Base-by-base conservation (phyloP, 176 grass and related monocot species). In the Aechmea fasciata region DNA sequence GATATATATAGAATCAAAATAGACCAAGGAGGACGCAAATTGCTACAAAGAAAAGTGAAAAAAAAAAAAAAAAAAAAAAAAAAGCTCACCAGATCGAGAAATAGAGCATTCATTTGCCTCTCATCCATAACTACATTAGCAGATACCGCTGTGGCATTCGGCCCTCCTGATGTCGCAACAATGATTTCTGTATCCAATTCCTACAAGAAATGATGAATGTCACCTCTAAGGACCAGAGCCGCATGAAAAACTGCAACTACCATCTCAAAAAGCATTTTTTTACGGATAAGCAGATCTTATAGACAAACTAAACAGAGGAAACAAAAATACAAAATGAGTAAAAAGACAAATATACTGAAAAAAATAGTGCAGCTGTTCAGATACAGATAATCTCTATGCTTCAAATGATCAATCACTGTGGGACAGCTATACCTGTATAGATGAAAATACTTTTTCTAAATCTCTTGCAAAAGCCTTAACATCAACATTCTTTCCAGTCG, bases 71-170 rank as follows among this genome's bases (percentile, higher is more conserved):
- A 57, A 17, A 57, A 17, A 55, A 19, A 15, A 70, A 70, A 23
- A 53, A 70, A 3, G 55, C 88, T 87, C 67, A 92, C 93, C 86
- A 97, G 75, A 71, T 97, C 89, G 66, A 97, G 89, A 78, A 97
- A 97, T 28, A 97, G 66, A 71, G 93, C 93, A 83, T 97, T 97
- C 93, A 96, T 96, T 71, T 91, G 88, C 69, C 83, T 78, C 67
- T 96, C 85, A 8, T 96, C 92, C 22, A 87, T 48, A 73, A 96
- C 78, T 72, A 96, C 81, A 70, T 92, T 97, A 64, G 93, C 89
- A 54, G 89, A 97, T 50, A 97, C 77, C 20, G 89, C 81, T 63
- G 93, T 71, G 71, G 79, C 81, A 70, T 92, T 73, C 50, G 86
- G 71, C 48, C 79, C 69, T 85, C 88, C 85, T 77, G 88, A 81